Conservation (phyloP, 352 stramenopile genomes). For the Phytophthora multivora region DNA sequence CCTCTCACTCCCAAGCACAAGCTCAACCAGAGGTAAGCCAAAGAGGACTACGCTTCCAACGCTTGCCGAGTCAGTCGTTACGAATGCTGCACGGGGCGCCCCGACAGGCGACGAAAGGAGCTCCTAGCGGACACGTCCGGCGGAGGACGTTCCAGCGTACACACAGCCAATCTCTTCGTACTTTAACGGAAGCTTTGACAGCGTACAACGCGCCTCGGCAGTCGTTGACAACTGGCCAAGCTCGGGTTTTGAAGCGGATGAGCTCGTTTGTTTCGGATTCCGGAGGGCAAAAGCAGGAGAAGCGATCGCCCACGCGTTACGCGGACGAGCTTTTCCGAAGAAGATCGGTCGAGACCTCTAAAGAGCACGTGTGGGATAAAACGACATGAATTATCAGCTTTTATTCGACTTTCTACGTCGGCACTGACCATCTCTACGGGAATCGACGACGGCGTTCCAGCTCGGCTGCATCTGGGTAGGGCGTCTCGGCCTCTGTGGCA, state of each 20-base stretch:
- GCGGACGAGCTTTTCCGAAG: slow-evolving; percentile 30
- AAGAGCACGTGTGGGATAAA: slow-evolving; percentile 22
- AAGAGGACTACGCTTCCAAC: slow-evolving; percentile 16
- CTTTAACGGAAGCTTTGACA: slow-evolving; percentile 10
- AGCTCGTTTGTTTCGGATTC: slow-evolving; percentile 31
- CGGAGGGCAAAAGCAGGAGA: not conserved
- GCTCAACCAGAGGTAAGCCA: not conserved
- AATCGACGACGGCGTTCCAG: too few relatives aligned
- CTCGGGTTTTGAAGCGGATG: slow-evolving; percentile 26
- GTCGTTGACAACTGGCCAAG: slow-evolving; percentile 3
- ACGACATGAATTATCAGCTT: not conserved
- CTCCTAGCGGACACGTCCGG: not conserved
- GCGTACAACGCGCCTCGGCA: not conserved
- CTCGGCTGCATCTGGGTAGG: too few relatives aligned
- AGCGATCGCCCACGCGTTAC: slow-evolving; percentile 31
- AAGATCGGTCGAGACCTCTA: slow-evolving; percentile 3
- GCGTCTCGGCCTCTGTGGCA: too few relatives aligned
- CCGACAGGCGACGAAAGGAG: too few relatives aligned
- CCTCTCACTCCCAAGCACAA: not conserved
- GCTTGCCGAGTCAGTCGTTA: slow-evolving; percentile 24
- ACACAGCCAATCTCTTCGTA: slow-evolving; percentile 25
- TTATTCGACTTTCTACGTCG: too few relatives aligned
- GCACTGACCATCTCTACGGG: too few relatives aligned
- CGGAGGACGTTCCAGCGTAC: slow-evolving; percentile 23
- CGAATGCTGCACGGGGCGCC: not conserved